These are phyloP conservation scores for Geotrichum bryndzae DNA, from an alignment of 1,139 yeast species.

Conservation along the genomic window DNA sequence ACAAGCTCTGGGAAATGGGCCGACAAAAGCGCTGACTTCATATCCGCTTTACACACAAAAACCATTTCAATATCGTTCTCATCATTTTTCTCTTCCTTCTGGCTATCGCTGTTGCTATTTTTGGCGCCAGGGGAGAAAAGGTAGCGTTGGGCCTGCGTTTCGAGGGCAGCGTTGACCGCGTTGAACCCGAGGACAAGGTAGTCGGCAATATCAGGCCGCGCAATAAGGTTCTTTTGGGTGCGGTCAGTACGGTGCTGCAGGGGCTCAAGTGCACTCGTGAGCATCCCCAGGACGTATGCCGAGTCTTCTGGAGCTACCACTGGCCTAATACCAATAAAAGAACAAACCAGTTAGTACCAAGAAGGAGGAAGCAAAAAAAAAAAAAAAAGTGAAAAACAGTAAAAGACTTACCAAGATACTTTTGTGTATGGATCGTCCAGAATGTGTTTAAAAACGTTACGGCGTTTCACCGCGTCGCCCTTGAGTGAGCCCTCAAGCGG, in stretches of 20 bases:
- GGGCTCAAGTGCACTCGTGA: slow-evolving; percentile 5
- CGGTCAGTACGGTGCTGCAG: neutral
- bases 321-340: slow-evolving; percentile 4
- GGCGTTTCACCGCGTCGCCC: slow-evolving; percentile 9
- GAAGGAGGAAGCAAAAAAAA: neutral
- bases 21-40: slow-evolving; percentile 11
- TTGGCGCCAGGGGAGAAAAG: neutral
- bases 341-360: neutral
- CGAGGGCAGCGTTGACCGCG: slow-evolving; percentile 6
- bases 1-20: slow-evolving; percentile 13
- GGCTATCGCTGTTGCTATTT: neutral
- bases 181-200: slow-evolving; percentile 11
- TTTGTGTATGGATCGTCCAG: slow-evolving; percentile 15
- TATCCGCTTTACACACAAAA: slow-evolving; percentile 14
- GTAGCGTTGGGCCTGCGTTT: slow-evolving; percentile 5
- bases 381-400: neutral
- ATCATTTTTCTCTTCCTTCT: neutral
- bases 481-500: slow-evolving; percentile 14
- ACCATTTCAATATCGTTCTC: neutral
- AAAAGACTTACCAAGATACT: slow-evolving; percentile 7
- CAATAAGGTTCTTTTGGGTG: neutral
- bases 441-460: slow-evolving; percentile 11
- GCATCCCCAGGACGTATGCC: slow-evolving; percentile 2
- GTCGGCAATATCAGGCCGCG: slow-evolving; percentile 8
- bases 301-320: slow-evolving; percentile 6